Percentiles rank a stretch among this genome's conserved stretches.
phyloP scores from a whole-genome alignment of 2,329 filamentous ascomycete genomes.

The Pseudogymnoascus sp. region DNA sequence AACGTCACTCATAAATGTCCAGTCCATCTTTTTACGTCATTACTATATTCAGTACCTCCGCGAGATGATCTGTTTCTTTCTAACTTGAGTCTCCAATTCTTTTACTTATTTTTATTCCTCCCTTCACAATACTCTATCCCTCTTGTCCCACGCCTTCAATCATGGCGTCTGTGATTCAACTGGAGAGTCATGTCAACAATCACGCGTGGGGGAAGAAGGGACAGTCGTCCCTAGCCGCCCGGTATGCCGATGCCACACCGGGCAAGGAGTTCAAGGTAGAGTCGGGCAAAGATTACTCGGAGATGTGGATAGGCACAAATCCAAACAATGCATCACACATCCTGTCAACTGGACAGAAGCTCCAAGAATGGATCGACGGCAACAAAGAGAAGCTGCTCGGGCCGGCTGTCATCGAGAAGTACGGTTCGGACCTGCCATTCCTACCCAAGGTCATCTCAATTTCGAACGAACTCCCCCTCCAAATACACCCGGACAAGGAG shows the following conservation, averaged over 20 bases:
- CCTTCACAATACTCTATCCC: slow-evolving; percentile 15
- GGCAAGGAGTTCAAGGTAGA: slow-evolving; percentile 57
- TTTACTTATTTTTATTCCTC: neutral
- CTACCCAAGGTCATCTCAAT: slow-evolving; percentile 72
- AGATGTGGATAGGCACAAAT: slow-evolving; percentile 75
- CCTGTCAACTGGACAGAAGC: slow-evolving; percentile 52
- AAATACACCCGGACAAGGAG: slow-evolving; percentile 66
- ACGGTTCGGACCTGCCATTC: slow-evolving; percentile 61
- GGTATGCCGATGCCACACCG: slow-evolving; percentile 57
- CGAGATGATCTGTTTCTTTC: neutral
- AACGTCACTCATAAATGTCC: slow-evolving; percentile 5
- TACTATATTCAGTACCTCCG: neutral
- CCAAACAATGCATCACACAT: slow-evolving; percentile 61
- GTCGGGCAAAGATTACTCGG: slow-evolving; percentile 55
- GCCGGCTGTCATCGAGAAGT: slow-evolving; percentile 50
- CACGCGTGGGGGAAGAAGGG: slow-evolving; percentile 69
- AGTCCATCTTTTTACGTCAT: slow-evolving; percentile 6
- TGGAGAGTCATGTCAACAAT: slow-evolving; percentile 45
- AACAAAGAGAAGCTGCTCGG: slow-evolving; percentile 59
- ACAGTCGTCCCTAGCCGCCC: slow-evolving; percentile 56
- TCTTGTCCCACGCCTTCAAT: slow-evolving; percentile 8
- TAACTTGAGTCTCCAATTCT: neutral
- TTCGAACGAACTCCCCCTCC: slow-evolving; percentile 65
- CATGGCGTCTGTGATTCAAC: slow-evolving; percentile 35
- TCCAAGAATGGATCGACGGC: slow-evolving; percentile 56